These are phyloP conservation scores for Obba rivulosa DNA, from an alignment of 768 basidiomycete genomes.

Conservation along the genomic window DNA sequence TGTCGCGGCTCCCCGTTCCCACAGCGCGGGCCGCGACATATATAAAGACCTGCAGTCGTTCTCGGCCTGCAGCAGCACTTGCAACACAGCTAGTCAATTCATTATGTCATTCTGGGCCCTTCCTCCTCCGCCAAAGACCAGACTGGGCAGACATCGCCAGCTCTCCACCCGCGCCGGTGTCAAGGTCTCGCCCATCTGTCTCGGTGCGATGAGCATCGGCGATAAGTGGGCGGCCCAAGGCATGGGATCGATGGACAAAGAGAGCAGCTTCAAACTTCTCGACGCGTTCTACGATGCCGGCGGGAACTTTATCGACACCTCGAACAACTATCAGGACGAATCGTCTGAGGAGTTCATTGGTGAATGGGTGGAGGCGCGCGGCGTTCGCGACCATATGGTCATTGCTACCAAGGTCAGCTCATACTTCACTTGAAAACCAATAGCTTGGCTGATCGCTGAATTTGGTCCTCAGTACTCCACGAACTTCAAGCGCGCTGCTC, in stretches of 20 bases:
- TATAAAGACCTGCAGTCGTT: too few species aligned
- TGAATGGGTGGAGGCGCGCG: constrained; percentile 34
- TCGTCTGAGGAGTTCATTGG: constrained; percentile 34
- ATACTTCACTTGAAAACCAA: too few species aligned
- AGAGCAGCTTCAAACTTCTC: constrained; percentile 34
- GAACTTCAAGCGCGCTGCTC: constrained; percentile 14
- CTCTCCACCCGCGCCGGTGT: not conserved
- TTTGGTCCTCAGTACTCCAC: constrained; percentile 19
- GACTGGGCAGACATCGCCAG: not conserved
- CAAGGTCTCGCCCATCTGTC: constrained; percentile 23
- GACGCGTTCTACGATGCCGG: constrained; percentile 37
- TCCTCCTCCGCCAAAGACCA: not conserved
- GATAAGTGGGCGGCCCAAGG: constrained; percentile 27
- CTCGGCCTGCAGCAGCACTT: too few species aligned
- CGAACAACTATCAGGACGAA: constrained; percentile 35
- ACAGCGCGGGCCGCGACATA: too few species aligned
- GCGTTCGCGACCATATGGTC: constrained; percentile 32
- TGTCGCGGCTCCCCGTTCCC: too few species aligned
- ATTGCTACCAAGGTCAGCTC: constrained; percentile 23
- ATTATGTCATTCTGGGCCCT: too few species aligned
- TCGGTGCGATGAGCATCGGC: constrained; percentile 35
- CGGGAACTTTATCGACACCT: constrained; percentile 45
- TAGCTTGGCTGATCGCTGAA: not conserved
- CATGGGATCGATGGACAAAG: constrained; percentile 31
- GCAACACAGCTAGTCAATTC: too few species aligned